phyloP scores from a whole-genome alignment of 768 basidiomycete genomes.

The Hypholoma sublateritium region DNA sequence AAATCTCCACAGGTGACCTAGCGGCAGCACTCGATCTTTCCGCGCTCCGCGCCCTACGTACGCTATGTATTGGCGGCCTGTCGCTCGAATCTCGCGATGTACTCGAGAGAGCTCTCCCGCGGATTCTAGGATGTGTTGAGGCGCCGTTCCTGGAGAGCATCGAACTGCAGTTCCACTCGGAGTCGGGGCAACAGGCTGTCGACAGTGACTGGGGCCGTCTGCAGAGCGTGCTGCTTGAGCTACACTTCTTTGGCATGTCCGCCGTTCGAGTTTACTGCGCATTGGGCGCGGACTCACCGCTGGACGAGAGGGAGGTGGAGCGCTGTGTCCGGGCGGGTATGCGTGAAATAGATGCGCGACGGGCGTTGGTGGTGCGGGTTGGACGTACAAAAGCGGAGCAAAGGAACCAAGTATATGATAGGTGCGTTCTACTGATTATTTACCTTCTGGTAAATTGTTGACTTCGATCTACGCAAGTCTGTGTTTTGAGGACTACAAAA shows the following conservation, averaged over 20 bases:
- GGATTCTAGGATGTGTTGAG: constrained; percentile 22
- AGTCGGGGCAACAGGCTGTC: not conserved
- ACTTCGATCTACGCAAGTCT: no score
- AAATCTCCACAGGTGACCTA: constrained; percentile 11
- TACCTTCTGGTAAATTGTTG: no score
- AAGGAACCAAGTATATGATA: no score
- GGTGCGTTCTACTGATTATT: no score
- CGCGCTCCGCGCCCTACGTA: constrained; percentile 16
- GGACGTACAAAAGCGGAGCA: not conserved
- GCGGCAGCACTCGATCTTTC: constrained; percentile 19
- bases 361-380: not conserved
- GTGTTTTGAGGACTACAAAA: no score
- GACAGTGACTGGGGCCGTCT: constrained; percentile 18
- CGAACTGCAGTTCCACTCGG: constrained; percentile 11
- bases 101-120: constrained; percentile 15
- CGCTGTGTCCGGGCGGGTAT: not conserved
- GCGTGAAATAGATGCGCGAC: not conserved
- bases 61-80: constrained; percentile 20
- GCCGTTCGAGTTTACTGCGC: not conserved
- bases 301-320: not conserved
- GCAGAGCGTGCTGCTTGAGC: constrained; percentile 9
- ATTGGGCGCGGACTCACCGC: not conserved
- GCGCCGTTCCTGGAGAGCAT: constrained; percentile 24
- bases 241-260: not conserved
- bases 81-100: not conserved